These are phyloP conservation scores for Aspergillus amoenus DNA, from an alignment of 2,329 filamentous ascomycete genomes.

Conservation along the genomic window DNA sequence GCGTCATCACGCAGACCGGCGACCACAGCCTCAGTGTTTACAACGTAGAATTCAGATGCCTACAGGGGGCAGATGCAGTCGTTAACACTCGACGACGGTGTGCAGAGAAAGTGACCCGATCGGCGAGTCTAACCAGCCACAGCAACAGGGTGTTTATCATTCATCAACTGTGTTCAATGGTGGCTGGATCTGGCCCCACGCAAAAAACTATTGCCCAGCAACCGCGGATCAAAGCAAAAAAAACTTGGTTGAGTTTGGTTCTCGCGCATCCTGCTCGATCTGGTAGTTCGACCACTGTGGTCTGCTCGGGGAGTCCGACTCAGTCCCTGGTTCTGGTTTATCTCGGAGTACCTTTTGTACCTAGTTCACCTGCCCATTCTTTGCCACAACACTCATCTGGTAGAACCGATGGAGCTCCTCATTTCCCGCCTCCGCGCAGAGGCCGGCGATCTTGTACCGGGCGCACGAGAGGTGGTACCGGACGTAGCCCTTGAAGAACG, in stretches of 20 bases:
- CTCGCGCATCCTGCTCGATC: background rate
- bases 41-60: too few relatives aligned
- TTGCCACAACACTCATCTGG: background rate
- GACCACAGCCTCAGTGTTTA: too few relatives aligned
- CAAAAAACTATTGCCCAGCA: background rate
- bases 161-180: background rate
- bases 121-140: background rate
- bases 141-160: background rate
- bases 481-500: background rate
- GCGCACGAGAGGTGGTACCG: background rate
- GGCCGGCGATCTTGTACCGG: background rate
- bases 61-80: too few relatives aligned
- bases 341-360: too few relatives aligned
- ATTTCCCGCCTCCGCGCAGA: background rate
- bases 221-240: background rate
- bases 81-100: too few relatives aligned
- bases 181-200: background rate
- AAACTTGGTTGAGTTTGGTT: too few relatives aligned
- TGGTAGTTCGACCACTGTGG: background rate
- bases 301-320: background rate
- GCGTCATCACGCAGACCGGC: background rate
- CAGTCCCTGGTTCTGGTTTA: too few relatives aligned
- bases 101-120: background rate
- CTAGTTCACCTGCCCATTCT: background rate
- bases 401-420: background rate